phyloP scores from a whole-genome alignment of 495 filamentous ascomycete genomes.

The Aspergillus olivimuriae region DNA sequence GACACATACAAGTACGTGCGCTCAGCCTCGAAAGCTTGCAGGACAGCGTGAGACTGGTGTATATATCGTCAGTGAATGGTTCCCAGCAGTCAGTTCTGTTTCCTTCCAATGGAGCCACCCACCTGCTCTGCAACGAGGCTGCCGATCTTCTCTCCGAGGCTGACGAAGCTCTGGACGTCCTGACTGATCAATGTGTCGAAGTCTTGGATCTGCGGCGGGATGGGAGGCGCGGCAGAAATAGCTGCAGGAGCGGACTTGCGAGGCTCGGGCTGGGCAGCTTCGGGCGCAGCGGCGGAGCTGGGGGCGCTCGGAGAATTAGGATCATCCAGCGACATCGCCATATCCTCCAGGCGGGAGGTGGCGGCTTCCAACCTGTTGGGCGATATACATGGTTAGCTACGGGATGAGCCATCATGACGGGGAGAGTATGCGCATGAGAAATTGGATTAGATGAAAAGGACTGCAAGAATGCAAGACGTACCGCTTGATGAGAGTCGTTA shows the following conservation, averaged over 20 bases:
- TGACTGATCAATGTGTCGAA: slow-evolving; percentile 75
- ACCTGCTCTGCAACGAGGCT: slow-evolving; percentile 78
- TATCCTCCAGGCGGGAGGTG: slow-evolving; percentile 92
- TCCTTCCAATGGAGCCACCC: slow-evolving; percentile 7
- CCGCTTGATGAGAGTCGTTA: slow-evolving; percentile 98
- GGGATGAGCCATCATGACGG: background rate
- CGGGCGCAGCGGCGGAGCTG: slow-evolving; percentile 32
- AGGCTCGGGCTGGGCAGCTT: slow-evolving; percentile 29
- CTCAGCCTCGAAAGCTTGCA: slow-evolving; percentile 70
- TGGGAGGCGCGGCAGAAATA: slow-evolving; percentile 45
- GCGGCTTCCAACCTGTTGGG: slow-evolving; percentile 84
- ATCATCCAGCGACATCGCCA: slow-evolving; percentile 64
- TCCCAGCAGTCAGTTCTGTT: background rate
- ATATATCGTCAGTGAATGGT: background rate
- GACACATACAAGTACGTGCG: slow-evolving; percentile 82
- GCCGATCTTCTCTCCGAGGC: slow-evolving; percentile 70
- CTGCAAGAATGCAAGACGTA: slow-evolving; percentile 36
- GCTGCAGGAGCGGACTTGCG: slow-evolving; percentile 39
- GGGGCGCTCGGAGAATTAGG: slow-evolving; percentile 46
- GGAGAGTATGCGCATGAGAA: background rate
- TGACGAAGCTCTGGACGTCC: slow-evolving; percentile 71
- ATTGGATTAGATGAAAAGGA: slow-evolving; percentile 2
- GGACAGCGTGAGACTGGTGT: slow-evolving; percentile 50
- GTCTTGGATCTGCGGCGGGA: slow-evolving; percentile 75
- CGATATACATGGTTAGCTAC: slow-evolving; percentile 21